These are phyloP conservation scores for Exophiala dermatitidis DNA, from an alignment of 2,329 filamentous ascomycete genomes.

Conservation along the genomic window DNA sequence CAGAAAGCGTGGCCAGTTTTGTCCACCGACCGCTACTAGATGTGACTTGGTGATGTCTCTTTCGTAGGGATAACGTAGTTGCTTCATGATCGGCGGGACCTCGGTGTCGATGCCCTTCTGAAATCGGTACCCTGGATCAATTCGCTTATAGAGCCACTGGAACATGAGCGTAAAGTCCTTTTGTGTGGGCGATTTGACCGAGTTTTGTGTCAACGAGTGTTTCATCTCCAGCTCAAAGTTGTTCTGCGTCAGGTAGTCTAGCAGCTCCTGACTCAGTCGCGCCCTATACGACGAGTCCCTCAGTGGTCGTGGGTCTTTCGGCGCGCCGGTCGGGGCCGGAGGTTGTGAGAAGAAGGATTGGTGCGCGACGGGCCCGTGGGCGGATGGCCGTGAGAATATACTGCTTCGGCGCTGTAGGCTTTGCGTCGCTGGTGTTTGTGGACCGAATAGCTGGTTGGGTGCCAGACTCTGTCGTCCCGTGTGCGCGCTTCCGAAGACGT, in stretches of 20 bases:
- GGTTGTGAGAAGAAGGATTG: constrained; percentile 94
- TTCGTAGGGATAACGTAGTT: constrained; percentile 89
- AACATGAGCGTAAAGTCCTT: constrained; percentile 99
- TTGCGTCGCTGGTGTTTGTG: constrained; percentile 46
- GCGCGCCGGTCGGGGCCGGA: constrained; percentile 71
- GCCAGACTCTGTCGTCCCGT: constrained; percentile 67
- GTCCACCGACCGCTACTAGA: constrained; percentile 86
- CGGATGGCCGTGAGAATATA: constrained; percentile 68
- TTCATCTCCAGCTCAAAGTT: constrained; percentile 99
- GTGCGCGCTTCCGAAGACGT: constrained; percentile 50
- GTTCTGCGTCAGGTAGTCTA: constrained; percentile 85
- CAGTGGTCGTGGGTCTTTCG: constrained; percentile 77
- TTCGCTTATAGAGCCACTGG: constrained; percentile 92
- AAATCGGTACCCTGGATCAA: constrained; percentile 89
- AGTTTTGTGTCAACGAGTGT: constrained; percentile 81
- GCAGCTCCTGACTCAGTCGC: constrained; percentile 76
- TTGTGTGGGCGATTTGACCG: constrained; percentile 87
- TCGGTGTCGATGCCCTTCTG: constrained; percentile 93
- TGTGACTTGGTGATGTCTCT: constrained; percentile 95
- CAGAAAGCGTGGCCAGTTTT: constrained; percentile 94
- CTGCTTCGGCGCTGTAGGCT: constrained; percentile 66
- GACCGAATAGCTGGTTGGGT: constrained; percentile 48
- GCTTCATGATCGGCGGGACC: constrained; percentile 84
- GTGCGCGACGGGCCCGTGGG: constrained; percentile 59
- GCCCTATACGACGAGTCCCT: constrained; percentile 73